Evolutionary conservation across 2,329 filamentous ascomycete genomes (phyloP).

Genomic region (Diaporthe caulivora): DNA sequence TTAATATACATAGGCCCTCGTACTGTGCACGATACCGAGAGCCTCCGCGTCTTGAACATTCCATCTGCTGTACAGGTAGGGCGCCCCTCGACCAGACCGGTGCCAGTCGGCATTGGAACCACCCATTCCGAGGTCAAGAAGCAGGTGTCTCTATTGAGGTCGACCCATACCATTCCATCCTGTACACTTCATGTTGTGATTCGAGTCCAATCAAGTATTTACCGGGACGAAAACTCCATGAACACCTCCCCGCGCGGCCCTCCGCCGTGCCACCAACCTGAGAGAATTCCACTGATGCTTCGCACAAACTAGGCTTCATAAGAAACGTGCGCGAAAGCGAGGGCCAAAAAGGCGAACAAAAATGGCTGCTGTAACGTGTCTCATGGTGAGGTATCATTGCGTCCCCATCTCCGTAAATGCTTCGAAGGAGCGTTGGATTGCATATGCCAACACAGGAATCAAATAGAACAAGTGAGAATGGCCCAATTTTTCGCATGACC

Average conservation of each 20-base stretch:
- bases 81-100: neutral
- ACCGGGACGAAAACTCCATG: constrained; percentile 25
- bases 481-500: neutral
- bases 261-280: constrained; percentile 1
- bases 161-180: neutral
- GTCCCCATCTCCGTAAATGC: constrained; percentile 19
- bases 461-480: constrained; percentile 4
- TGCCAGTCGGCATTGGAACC: neutral
- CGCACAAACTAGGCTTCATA: constrained; percentile 22
- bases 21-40: constrained; percentile 11
- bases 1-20: constrained; percentile 34
- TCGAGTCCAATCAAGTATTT: constrained; percentile 27
- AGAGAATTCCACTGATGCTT: constrained; percentile 11
- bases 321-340: neutral
- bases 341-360: constrained; percentile 6
- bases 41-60: neutral
- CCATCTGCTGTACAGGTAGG: neutral
- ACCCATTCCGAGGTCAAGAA: neutral
- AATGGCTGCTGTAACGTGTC: constrained; percentile 28
- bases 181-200: constrained; percentile 15
- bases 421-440: constrained; percentile 5
- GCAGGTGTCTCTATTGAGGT: neutral
- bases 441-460: constrained; percentile 1
- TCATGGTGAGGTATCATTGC: constrained; percentile 23
- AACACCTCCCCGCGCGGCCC: constrained; percentile 14